Evolutionary conservation across 2,329 filamentous ascomycete genomes (phyloP), one percentile per base, ranked within the genome.

Genomic region (Botrytis paeoniae): DNA sequence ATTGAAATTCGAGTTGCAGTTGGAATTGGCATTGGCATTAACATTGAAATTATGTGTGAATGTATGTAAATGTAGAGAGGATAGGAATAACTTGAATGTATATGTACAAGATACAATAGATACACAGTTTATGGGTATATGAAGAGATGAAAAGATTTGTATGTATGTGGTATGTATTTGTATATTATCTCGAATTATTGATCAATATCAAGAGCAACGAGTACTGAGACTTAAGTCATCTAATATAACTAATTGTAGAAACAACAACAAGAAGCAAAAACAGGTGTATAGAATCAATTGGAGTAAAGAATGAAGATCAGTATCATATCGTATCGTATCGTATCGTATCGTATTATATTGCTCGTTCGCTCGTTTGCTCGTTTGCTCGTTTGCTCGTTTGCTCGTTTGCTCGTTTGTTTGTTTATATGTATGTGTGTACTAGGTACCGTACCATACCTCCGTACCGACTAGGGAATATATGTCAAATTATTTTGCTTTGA

Each of bases 271-370:
- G 41, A 65, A 32, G 18, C 20, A 35, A n/a, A 37, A 57, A 69
- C 65, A 69, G 65, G 48, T 69, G 65, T 69, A 25, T 22, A 41
- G 32, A 69, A 57, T 57, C 48, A 69, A 69, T 69, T 59, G 65
- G 65, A 69, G 35, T 41, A 37, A 37, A 39, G 48, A 37, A 32
- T 20, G 60, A 62, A 29, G 60, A 62, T 18, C 59, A 12, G 59
- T 39, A 48, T 10, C 45, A 48, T 51, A 5, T 25, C 35, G 25
- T n/a, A n/a, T 25, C 25, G 60, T 62, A n/a, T 25, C 25, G 60
- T 62, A 18, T 62, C 37, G 60, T 35, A 18, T 62, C 37, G 60
- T 65, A 35, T 65, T 22, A 29, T 48, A 32, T 64, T 29, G 32
- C 29, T 35, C 35, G n/a, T 64, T 22, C 45, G 39, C 35, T 60